Evolutionary conservation across 257 asterid genomes (phyloP), one percentile per base, ranked within the genome.

Genomic region (Paraleonurus japonicus): DNA sequence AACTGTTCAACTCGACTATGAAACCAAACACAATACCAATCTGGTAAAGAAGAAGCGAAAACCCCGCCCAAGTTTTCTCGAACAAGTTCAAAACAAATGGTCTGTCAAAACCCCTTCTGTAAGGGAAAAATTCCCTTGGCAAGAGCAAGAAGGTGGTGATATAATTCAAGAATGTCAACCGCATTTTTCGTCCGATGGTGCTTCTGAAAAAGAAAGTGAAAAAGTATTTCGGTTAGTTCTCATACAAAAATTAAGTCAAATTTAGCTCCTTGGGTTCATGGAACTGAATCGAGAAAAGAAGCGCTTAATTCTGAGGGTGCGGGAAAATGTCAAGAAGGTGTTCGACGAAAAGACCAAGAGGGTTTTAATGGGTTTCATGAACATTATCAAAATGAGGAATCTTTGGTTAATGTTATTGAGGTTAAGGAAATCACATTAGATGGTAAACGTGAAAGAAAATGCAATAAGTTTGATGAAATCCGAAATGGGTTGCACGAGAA

Each of bases 21-120:
- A 68, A 45, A 19, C 57, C 32, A 51, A 55, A 1, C 72, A 70
- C 24, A 62, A 67, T 61, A 55, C 65, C 60, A 72, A 30, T 76
- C 66, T 64, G 11, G 54, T 32, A 12, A 90, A 80, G 71, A 89
- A 85, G 78, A 85, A 75, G 87, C 83, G 90, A 28, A 91, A 94
- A 72, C 96, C 91, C 19, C 87, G 92, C 69, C 96, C 95, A 28
- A 94, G 95, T 76, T 94, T 94, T 75, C 74, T 89, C 23, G 90
- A 86, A 8, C 87, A 89, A 81, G 78, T 91, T 81, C 88, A 89
- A 65, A 83, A 69, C 47, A 94, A 89, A 85, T 91, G 99, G 96
- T 91, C 97, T 26, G 57, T 79, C 1, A 89, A 83, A 81, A 75
- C 76, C 67, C 84, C 85, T 75, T 81, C 92, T 28, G 43, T 62